A percentile compares a stretch with the other conserved stretches of the same genome.
Evolutionary conservation across 2,329 filamentous ascomycete genomes (phyloP).

Genomic region (Plectosphaerella cucumerina): DNA sequence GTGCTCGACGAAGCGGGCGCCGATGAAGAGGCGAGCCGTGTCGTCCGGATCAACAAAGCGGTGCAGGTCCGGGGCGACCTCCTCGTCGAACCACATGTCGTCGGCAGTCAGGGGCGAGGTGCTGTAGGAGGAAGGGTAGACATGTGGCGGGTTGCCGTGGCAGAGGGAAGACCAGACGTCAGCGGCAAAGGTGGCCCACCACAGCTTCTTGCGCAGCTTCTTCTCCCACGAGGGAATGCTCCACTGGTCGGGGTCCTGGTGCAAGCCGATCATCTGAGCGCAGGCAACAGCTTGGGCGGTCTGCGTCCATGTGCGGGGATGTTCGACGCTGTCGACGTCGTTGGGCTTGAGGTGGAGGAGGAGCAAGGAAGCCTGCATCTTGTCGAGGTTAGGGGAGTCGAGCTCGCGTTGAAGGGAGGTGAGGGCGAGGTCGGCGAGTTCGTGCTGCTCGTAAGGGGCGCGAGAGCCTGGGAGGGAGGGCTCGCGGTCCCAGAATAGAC

Average conservation of each 20-base stretch:
- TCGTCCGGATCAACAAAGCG: conserved; percentile 28
- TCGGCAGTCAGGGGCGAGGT: conserved; percentile 33
- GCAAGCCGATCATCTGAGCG: conserved; percentile 41
- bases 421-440: conserved; percentile 46
- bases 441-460: conserved; percentile 33
- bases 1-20: conserved; percentile 31
- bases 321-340: conserved; percentile 40
- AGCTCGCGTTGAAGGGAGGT: conserved; percentile 38
- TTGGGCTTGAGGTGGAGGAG: conserved; percentile 40
- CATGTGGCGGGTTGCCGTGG: conserved; percentile 42
- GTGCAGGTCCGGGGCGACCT: conserved; percentile 28
- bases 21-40: conserved; percentile 26
- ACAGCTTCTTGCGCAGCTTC: conserved; percentile 36
- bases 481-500: conserved; percentile 35
- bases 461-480: conserved; percentile 18
- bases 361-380: conserved; percentile 41
- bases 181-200: conserved; percentile 38
- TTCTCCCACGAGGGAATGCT: conserved; percentile 37
- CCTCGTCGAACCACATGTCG: conserved; percentile 37
- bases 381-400: conserved; percentile 40
- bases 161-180: conserved; percentile 42
- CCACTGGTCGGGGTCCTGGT: conserved; percentile 37
- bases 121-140: conserved; percentile 33
- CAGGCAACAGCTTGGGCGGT: conserved; percentile 37
- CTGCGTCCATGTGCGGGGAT: conserved; percentile 38